Conservation (phyloP, 192 early-diverging fungal species). For the Entomortierella beljakovae region DNA sequence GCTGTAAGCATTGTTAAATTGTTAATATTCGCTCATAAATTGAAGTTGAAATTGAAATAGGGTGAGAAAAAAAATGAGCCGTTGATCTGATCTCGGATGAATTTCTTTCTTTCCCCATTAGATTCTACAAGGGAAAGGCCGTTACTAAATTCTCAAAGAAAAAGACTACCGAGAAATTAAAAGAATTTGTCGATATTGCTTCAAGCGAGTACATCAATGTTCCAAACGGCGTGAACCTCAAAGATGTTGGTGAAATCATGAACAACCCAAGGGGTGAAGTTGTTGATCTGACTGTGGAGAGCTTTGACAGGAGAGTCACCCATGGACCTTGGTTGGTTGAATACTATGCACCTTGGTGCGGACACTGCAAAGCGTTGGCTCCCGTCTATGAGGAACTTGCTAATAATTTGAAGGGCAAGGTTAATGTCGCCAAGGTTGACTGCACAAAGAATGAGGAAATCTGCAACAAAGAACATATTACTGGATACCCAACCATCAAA, state of each 20-base stretch:
- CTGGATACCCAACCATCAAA: slow-evolving; percentile 89
- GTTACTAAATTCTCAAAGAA: slow-evolving; percentile 19
- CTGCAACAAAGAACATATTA: slow-evolving; percentile 71
- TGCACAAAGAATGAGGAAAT: slow-evolving; percentile 71
- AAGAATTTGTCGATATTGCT: slow-evolving; percentile 16
- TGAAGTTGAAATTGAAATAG: not conserved
- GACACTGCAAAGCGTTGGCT: slow-evolving; percentile 87
- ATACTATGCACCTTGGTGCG: slow-evolving; percentile 93
- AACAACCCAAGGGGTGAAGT: slow-evolving; percentile 68
- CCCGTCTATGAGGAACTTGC: slow-evolving; percentile 84
- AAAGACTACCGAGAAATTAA: slow-evolving; percentile 9
- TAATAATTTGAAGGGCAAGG: slow-evolving; percentile 65
- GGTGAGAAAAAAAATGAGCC: not conserved
- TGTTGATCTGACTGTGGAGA: slow-evolving; percentile 61
- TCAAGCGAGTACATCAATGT: slow-evolving; percentile 36
- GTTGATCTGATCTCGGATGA: not conserved
- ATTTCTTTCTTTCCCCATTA: not conserved
- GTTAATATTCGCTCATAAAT: not conserved
- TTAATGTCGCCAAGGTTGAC: slow-evolving; percentile 90
- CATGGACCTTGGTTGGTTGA: slow-evolving; percentile 87
- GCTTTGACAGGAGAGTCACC: slow-evolving; percentile 64
- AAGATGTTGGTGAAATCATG: slow-evolving; percentile 26
- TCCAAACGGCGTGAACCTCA: not conserved
- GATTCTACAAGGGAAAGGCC: slow-evolving; percentile 41
- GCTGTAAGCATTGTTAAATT: slow-evolving; percentile 15